Evolutionary conservation across 441 rosid genomes (phyloP).

Genomic region (Pelargonium citronellum): DNA sequence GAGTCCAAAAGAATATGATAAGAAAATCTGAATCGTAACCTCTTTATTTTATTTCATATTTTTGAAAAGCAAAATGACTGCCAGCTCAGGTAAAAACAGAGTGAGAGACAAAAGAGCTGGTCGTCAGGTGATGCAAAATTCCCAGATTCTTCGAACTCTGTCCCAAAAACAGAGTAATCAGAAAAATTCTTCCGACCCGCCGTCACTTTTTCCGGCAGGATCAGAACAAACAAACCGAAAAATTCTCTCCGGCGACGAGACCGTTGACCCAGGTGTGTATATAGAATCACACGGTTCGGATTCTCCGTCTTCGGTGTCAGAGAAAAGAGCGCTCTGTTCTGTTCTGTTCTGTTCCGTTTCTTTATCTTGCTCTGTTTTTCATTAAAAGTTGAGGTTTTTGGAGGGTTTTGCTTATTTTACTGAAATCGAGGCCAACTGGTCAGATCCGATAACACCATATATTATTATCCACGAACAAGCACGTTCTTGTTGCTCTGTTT

Average conservation of each 20-base stretch:
- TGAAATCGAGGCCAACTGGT: not conserved
- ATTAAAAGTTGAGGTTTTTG: not conserved
- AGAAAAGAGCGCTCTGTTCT: no score
- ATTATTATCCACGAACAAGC: not conserved
- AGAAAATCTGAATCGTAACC: no score
- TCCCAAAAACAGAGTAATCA: no score
- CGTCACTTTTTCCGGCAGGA: not conserved
- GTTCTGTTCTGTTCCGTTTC: not conserved
- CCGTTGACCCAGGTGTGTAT: not conserved
- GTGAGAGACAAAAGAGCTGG: no score
- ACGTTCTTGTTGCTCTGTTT: not conserved
- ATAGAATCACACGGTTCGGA: no score
- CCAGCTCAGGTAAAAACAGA: no score
- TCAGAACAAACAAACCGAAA: not conserved
- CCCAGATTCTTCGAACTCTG: no score
- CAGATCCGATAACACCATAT: slow-evolving; percentile 5
- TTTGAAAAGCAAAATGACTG: no score
- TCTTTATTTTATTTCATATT: no score
- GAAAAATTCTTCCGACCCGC: not conserved
- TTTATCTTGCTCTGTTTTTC: not conserved
- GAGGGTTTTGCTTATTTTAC: slow-evolving; percentile 1
- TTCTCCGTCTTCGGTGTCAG: no score
- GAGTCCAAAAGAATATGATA: no score
- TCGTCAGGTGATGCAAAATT: no score
- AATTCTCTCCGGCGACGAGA: not conserved